Percentiles rank a stretch among this genome's conserved stretches.
These are phyloP conservation scores for Fusarium piperis DNA, from an alignment of 2,329 filamentous ascomycete genomes.

Conservation along the genomic window DNA sequence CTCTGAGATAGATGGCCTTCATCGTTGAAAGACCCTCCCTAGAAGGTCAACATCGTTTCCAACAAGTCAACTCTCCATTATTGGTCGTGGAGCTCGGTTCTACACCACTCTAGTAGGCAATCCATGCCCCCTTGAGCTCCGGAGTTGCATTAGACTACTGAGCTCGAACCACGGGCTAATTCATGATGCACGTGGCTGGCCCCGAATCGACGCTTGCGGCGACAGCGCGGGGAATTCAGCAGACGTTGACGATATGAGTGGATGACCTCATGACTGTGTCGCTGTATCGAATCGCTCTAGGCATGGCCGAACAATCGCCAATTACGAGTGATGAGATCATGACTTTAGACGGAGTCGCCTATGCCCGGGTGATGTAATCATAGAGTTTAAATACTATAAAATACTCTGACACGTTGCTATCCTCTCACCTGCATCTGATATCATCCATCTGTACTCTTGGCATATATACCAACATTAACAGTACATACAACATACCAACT, in stretches of 20 bases:
- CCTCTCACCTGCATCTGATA: background rate
- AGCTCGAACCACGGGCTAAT: background rate
- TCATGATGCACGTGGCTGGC: background rate
- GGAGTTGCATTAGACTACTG: background rate
- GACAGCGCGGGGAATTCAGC: background rate
- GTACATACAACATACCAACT: background rate
- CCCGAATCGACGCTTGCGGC: background rate
- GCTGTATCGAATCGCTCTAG: background rate
- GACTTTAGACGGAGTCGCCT: background rate
- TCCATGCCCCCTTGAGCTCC: background rate
- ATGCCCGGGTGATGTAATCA: conserved; percentile 2
- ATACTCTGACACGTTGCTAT: background rate
- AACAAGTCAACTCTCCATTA: background rate
- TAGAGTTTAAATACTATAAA: background rate
- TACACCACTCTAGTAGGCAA: background rate
- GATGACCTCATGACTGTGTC: conserved; percentile 11
- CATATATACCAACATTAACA: background rate
- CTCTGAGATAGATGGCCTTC: background rate
- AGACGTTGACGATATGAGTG: background rate
- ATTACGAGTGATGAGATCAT: conserved; percentile 2
- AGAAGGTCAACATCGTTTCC: background rate
- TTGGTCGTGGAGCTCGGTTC: background rate
- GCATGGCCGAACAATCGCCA: background rate
- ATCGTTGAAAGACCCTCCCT: background rate
- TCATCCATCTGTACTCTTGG: background rate